Base-by-base conservation (phyloP, 1,139 yeast species). In the Geotrichum phurueaensis region DNA sequence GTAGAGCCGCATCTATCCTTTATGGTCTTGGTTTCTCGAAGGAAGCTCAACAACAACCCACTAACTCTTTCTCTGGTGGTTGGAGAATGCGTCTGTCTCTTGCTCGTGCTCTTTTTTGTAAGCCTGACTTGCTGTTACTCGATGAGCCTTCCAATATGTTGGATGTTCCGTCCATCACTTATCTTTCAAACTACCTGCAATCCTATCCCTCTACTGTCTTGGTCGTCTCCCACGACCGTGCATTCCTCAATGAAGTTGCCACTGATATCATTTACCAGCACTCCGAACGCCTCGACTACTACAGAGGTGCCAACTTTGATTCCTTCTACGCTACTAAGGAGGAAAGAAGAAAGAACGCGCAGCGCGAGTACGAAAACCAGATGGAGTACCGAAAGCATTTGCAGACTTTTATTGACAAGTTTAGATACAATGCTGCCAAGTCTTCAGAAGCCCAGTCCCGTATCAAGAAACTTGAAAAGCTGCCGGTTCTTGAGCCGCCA, bases 91-190 rank as follows among this genome's bases (percentile, higher is more conserved):
- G 99, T 79, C 82, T 94, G 67, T 89, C 98, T n/a, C 81, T 94
- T 65, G 99, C 99, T 2, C 84, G 99, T 77, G 99, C 99, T 0
- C 82, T 94, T 73, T 94, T 94, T 81, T 94, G 97, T 81, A 88
- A 89, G 73, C 99, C 99, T 0, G 99, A 95, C 74, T 80, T 94
- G 67, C 80, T 94, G 67, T 79, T 94, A 71, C 81, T 94, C 66
- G 99, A 94, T 83, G 99, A 94, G 82, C 99, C 99, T 70, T 92
- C 99, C 67, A 94, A 94, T 86, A 94, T 92, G 97, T 88, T 94
- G 96, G 99, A 94, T 83, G 97, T 94, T 75, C 99, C 99, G 39
- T 92, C 98, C 59, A 90, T 94, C 73, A 94, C 98, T 1, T 94
- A 85, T 73, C 81, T 94, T 72, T 95, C 98, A 12, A 84, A 87